Conservation (phyloP, 371 early-diverging fungal genomes). For the Massospora cicadina region DNA sequence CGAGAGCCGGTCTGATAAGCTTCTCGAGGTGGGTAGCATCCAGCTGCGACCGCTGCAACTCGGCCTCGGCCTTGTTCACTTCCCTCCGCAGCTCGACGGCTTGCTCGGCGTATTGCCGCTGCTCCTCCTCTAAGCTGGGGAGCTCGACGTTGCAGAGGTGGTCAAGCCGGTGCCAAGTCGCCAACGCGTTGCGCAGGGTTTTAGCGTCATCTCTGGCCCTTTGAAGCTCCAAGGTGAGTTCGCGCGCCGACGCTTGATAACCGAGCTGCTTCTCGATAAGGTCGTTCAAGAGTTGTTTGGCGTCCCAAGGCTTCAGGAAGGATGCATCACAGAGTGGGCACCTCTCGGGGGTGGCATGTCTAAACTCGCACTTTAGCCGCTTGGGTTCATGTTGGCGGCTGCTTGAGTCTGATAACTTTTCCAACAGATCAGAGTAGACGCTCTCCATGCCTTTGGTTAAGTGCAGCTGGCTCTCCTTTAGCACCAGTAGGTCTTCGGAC, state of each 20-base stretch:
- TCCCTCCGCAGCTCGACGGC: neutral
- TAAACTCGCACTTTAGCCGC: neutral
- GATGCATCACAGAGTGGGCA: neutral
- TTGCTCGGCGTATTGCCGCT: neutral
- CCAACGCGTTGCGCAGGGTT: constrained; percentile 21
- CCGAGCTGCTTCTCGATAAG: neutral
- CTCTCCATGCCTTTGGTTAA: neutral
- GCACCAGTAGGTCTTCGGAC: neutral
- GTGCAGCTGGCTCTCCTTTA: neutral
- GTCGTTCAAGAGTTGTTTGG: neutral
- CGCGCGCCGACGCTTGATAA: constrained; percentile 16
- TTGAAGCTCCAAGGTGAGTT: constrained; percentile 23
- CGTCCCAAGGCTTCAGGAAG: neutral
- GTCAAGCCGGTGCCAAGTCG: constrained; percentile 24
- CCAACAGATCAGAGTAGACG: constrained; percentile 3
- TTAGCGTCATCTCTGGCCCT: constrained; percentile 19
- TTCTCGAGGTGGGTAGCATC: neutral
- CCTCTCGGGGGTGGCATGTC: neutral
- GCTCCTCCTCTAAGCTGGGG: constrained; percentile 18
- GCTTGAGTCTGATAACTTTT: neutral
- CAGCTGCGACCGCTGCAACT: neutral
- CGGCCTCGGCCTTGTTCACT: neutral
- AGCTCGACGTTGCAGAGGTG: constrained; percentile 19
- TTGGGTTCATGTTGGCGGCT: neutral
- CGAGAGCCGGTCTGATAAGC: neutral